Conservation (phyloP, 192 early-diverging fungal genomes). For the Coemansia biformis region DNA sequence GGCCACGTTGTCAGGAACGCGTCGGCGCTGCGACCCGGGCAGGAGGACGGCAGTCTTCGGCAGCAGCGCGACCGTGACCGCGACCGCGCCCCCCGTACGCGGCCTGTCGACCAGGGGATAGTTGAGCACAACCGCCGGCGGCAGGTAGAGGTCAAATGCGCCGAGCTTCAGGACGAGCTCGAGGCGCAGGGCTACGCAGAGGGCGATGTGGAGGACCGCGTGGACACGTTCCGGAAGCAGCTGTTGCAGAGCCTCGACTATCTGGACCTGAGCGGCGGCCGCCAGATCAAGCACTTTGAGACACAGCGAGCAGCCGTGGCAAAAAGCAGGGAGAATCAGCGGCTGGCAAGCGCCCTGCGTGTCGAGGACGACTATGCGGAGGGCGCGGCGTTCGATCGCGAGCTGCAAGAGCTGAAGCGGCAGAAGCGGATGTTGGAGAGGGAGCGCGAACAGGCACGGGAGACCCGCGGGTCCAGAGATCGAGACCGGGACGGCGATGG, state of each 20-base stretch:
- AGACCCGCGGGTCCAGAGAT: conserved; percentile 8
- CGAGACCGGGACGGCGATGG: not conserved
- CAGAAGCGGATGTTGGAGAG: conserved; percentile 22
- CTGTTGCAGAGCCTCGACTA: conserved; percentile 54
- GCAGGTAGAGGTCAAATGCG: conserved; percentile 79
- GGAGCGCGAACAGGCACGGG: conserved; percentile 10
- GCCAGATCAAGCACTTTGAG: conserved; percentile 53
- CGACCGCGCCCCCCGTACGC: conserved; percentile 40
- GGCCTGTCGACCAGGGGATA: conserved; percentile 52
- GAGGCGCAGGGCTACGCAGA: conserved; percentile 68
- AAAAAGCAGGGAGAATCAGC: conserved; percentile 63
- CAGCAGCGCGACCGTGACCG: conserved; percentile 10
- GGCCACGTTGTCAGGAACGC: conserved; percentile 92
- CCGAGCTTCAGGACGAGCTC: conserved; percentile 72
- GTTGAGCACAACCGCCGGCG: conserved; percentile 83
- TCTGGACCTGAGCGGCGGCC: conserved; percentile 8
- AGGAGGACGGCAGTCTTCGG: conserved; percentile 45
- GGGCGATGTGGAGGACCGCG: conserved; percentile 61
- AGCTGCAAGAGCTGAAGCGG: conserved; percentile 57
- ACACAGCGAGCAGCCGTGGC: conserved; percentile 67
- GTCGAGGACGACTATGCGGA: conserved; percentile 63
- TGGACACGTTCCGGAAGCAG: conserved; percentile 55
- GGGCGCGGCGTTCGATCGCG: conserved; percentile 66
- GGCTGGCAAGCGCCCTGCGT: conserved; percentile 62
- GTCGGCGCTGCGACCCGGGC: conserved; percentile 62